Conservation (phyloP, 768 basidiomycete genomes). For the Guyanaporus albipodus region DNA sequence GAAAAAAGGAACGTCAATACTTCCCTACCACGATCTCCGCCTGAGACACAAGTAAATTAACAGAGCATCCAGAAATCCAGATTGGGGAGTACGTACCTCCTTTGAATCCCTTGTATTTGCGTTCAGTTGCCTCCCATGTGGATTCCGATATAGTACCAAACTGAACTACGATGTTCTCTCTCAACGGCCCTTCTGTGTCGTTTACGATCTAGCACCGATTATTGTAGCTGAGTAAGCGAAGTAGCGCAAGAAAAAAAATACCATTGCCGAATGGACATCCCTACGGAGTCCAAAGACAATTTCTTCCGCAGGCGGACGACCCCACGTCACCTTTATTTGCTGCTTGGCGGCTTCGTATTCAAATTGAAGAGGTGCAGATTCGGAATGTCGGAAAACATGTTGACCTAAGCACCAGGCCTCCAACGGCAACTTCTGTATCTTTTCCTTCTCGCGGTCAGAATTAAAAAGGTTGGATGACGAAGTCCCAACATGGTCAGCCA, state of each 20-base stretch:
- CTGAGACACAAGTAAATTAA: constrained; percentile 12
- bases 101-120: constrained; percentile 18
- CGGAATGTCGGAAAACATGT: constrained; percentile 14
- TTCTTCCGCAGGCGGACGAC: constrained; percentile 8
- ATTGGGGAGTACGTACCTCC: constrained; percentile 19
- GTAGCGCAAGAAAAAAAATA: constrained; percentile 5
- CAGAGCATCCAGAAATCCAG: background rate
- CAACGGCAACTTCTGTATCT: constrained; percentile 14
- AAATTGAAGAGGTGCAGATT: constrained; percentile 10
- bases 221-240: background rate
- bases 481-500: constrained; percentile 22
- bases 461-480: constrained; percentile 28
- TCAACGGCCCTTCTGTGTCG: constrained; percentile 7
- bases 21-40: constrained; percentile 2
- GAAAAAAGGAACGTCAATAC: constrained; percentile 23
- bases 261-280: constrained; percentile 10
- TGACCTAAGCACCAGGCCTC: constrained; percentile 28
- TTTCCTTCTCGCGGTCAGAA: constrained; percentile 11
- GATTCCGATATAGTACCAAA: constrained; percentile 6
- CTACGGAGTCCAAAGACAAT: constrained; percentile 18
- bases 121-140: constrained; percentile 9
- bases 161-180: constrained; percentile 19
- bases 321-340: constrained; percentile 9
- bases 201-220: constrained; percentile 23
- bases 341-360: constrained; percentile 7